phyloP scores from a whole-genome alignment of 164 flowering plant genomes.

The Nymphaea thermarum region DNA sequence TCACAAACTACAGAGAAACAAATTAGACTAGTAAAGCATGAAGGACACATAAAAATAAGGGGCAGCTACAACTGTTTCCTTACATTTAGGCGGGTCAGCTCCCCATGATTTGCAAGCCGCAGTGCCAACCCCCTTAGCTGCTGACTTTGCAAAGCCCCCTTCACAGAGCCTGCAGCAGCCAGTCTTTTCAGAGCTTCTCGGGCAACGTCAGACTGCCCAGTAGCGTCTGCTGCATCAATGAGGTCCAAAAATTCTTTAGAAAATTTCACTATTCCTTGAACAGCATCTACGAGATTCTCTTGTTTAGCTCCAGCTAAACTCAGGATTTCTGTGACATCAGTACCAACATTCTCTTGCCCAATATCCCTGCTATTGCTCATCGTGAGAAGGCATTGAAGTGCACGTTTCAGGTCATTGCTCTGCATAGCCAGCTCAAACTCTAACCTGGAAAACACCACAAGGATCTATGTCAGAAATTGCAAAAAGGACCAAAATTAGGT shows the following conservation, averaged over 20 bases:
- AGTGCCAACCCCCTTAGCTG: constrained; percentile 81
- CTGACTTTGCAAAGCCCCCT: constrained; percentile 79
- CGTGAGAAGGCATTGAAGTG: constrained; percentile 85
- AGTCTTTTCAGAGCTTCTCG: constrained; percentile 91
- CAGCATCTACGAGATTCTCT: constrained; percentile 77
- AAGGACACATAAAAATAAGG: not conserved
- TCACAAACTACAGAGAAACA: too few relatives aligned
- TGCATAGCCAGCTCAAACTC: constrained; percentile 98
- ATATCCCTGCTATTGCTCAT: constrained; percentile 97
- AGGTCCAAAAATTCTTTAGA: constrained; percentile 87
- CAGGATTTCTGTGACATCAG: constrained; percentile 73
- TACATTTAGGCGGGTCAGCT: constrained; percentile 83
- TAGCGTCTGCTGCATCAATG: constrained; percentile 99
- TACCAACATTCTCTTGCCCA: constrained; percentile 62
- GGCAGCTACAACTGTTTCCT: constrained; percentile 11
- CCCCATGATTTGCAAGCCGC: constrained; percentile 97
- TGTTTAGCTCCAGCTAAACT: constrained; percentile 44
- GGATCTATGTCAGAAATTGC: not conserved
- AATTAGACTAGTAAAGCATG: too few relatives aligned
- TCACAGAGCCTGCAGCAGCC: constrained; percentile 91
- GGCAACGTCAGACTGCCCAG: constrained; percentile 91
- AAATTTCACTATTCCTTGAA: constrained; percentile 88
- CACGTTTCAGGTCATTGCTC: constrained; percentile 91
- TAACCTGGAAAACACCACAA: constrained; percentile 32
- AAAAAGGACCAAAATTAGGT: not conserved